These are phyloP conservation scores for Linderniella brevidens DNA, from an alignment of 257 asterid genomes.

Conservation along the genomic window DNA sequence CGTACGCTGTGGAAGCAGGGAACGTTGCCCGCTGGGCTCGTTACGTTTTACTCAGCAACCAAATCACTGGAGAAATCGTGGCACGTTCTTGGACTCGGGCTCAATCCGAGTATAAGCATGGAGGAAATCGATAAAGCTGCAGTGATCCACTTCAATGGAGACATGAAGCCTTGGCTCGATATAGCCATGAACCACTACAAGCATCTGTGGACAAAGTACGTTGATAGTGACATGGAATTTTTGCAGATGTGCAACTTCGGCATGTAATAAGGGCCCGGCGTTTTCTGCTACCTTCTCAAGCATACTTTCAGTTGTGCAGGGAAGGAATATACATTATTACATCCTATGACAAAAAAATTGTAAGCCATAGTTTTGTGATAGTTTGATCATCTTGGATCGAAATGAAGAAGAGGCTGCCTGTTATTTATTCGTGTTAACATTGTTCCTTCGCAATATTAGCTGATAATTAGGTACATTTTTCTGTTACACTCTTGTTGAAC, in stretches of 20 bases:
- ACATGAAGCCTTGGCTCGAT: constrained; percentile 99
- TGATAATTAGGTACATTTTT: no score
- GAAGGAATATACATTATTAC: no score
- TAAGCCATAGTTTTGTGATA: no score
- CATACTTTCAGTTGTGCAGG: background rate
- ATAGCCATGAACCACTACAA: constrained; percentile 88
- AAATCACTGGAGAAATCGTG: constrained; percentile 83
- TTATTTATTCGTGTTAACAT: no score
- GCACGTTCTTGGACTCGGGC: constrained; percentile 88
- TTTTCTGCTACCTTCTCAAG: background rate
- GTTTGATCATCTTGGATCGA: no score
- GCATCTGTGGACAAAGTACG: constrained; percentile 87
- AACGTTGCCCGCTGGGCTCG: constrained; percentile 73
- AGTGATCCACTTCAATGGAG: constrained; percentile 86
- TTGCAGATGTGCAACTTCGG: constrained; percentile 99
- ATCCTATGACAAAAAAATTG: background rate
- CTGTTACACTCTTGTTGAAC: no score
- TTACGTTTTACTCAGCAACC: constrained; percentile 66
- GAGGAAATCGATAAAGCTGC: constrained; percentile 90
- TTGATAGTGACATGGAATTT: constrained; percentile 80
- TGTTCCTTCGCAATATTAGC: no score
- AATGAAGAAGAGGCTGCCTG: no score
- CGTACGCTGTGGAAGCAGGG: constrained; percentile 70
- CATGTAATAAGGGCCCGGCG: constrained; percentile 27
- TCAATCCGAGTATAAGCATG: constrained; percentile 87